Evolutionary conservation across 495 filamentous ascomycete genomes (phyloP).

Genomic region (Pseudevernia furfuracea): DNA sequence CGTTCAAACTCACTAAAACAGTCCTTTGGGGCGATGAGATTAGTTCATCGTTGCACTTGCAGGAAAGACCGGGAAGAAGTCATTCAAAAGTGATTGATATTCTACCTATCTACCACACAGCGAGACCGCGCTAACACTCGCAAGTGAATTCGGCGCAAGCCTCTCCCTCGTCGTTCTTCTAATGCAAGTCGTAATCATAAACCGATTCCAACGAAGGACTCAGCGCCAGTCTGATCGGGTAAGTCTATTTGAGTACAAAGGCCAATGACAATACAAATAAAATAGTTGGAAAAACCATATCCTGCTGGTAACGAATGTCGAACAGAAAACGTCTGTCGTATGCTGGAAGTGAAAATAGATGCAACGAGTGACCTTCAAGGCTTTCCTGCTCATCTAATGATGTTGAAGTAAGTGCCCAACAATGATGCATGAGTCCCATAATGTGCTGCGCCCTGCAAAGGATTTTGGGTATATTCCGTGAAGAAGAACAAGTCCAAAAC

Average conservation of each 20-base stretch:
- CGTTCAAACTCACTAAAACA: neutral
- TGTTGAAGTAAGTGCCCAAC: neutral
- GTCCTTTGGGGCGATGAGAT: neutral
- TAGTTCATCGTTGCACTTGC: neutral
- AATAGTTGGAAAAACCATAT: slow-evolving; percentile 6
- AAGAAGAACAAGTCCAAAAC: slow-evolving; percentile 13
- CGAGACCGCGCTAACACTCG: slow-evolving; percentile 20
- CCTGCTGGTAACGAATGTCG: slow-evolving; percentile 21
- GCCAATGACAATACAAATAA: slow-evolving; percentile 5
- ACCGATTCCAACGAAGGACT: slow-evolving; percentile 17
- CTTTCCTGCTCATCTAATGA: slow-evolving; percentile 14
- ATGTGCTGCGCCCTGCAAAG: slow-evolving; percentile 13
- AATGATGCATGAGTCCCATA: slow-evolving; percentile 1
- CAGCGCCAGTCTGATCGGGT: slow-evolving; percentile 17
- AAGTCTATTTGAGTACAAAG: slow-evolving; percentile 13
- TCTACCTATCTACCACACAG: slow-evolving; percentile 11
- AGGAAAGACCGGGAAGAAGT: neutral
- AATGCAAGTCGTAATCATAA: slow-evolving; percentile 15
- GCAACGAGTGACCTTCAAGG: slow-evolving; percentile 21
- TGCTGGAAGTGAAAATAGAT: slow-evolving; percentile 4
- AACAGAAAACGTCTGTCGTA: neutral
- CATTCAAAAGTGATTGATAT: neutral
- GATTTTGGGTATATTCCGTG: slow-evolving; percentile 20
- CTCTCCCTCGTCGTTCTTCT: slow-evolving; percentile 1
- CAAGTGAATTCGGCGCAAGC: slow-evolving; percentile 9